Evolutionary conservation across 2,329 filamentous ascomycete species (phyloP).

Genomic region (Phoma herbarum): DNA sequence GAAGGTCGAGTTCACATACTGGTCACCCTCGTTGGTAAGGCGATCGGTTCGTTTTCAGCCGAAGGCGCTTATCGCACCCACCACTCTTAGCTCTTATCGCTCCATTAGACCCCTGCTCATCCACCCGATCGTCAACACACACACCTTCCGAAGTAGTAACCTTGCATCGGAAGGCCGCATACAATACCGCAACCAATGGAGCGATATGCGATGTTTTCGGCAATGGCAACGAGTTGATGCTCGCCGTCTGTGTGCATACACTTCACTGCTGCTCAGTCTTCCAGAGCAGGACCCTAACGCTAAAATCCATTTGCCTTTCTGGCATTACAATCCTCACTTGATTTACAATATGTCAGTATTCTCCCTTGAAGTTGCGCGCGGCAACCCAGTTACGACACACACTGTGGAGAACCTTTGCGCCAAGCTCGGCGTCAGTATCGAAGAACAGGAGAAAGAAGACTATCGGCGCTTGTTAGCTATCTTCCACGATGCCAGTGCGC

Average conservation of each 20-base stretch:
- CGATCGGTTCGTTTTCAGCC: neutral
- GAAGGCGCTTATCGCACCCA: conserved; percentile 5
- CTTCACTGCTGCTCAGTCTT: neutral
- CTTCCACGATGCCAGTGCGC: conserved; percentile 51
- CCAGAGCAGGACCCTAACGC: neutral
- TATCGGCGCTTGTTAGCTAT: conserved; percentile 51
- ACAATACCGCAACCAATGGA: neutral
- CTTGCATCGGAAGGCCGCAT: neutral
- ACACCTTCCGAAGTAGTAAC: neutral
- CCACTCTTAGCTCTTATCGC: conserved; percentile 17
- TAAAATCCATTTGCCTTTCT: no score
- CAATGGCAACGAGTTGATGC: neutral
- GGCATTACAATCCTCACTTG: neutral
- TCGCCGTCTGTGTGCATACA: neutral
- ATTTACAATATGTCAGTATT: conserved; percentile 49
- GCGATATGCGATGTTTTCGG: neutral
- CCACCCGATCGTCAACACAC: neutral
- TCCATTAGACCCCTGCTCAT: conserved; percentile 23
- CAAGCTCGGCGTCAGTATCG: conserved; percentile 45
- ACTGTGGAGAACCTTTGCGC: conserved; percentile 46
- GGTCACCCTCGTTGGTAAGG: conserved; percentile 2
- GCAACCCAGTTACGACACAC: conserved; percentile 47
- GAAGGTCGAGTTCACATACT: neutral
- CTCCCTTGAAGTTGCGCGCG: conserved; percentile 44
- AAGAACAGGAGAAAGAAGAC: conserved; percentile 50